Evolutionary conservation across 2,329 filamentous ascomycete genomes (phyloP).

Genomic region (Fusarium globosum): DNA sequence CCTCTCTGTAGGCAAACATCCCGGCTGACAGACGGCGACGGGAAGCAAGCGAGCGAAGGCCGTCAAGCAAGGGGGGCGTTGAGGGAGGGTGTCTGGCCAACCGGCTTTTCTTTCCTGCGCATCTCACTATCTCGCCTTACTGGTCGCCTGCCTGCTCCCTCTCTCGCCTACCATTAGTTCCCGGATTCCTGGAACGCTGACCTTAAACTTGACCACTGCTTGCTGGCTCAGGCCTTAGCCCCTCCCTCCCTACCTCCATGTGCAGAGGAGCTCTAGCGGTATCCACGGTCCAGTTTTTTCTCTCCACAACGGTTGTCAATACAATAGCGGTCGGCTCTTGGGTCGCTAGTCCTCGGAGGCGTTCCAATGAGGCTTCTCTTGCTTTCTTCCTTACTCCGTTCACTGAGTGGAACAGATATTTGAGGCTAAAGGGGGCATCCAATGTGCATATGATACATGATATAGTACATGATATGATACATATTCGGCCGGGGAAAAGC

Average conservation of each 20-base stretch:
- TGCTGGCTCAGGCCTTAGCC: conserved; percentile 18
- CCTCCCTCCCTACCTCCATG: conserved; percentile 18
- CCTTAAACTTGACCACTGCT: conserved; percentile 26
- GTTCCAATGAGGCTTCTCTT: conserved; percentile 31
- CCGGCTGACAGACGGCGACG: conserved; percentile 41
- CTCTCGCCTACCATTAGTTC: conserved; percentile 45
- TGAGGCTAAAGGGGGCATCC: conserved; percentile 29
- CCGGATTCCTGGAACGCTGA: conserved; percentile 41
- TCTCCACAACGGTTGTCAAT: conserved; percentile 37
- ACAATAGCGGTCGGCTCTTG: conserved; percentile 38
- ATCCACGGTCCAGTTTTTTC: conserved; percentile 28
- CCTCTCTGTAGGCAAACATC: conserved; percentile 28
- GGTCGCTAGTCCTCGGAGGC: conserved; percentile 15
- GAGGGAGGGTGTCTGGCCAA: conserved; percentile 31
- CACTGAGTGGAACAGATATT: conserved; percentile 13
- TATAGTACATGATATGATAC: conserved; percentile 22
- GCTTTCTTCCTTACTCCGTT: conserved; percentile 3
- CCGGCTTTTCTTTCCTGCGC: conserved; percentile 30
- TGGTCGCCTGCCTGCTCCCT: conserved; percentile 13
- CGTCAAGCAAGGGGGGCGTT: conserved; percentile 31
- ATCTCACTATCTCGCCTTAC: conserved; percentile 44
- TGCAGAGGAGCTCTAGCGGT: conserved; percentile 15
- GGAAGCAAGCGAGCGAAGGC: conserved; percentile 45
- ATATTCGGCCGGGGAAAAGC: conserved; percentile 16
- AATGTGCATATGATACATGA: conserved; percentile 25